Evolutionary conservation across 768 basidiomycete genomes (phyloP).

Genomic region (Neoboletus magnificus): DNA sequence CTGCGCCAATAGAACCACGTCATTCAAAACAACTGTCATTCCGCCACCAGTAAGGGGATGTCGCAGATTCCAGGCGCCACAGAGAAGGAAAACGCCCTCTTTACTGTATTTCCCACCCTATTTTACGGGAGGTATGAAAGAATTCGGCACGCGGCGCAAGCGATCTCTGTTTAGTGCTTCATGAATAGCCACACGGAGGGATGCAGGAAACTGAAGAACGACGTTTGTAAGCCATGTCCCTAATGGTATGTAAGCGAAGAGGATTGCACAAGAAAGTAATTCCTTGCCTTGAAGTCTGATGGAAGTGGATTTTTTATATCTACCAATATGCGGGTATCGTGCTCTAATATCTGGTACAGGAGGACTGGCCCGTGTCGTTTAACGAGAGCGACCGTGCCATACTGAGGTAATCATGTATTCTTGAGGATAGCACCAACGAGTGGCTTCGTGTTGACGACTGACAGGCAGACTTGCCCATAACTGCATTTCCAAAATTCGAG

Average conservation of each 20-base stretch:
- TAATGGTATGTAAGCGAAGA: conserved; percentile 25
- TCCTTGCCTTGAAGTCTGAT: conserved; percentile 67
- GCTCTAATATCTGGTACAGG: conserved; percentile 85
- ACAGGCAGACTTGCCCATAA: conserved; percentile 50
- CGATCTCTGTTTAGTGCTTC: conserved; percentile 75
- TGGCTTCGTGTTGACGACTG: conserved; percentile 65
- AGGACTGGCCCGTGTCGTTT: conserved; percentile 84
- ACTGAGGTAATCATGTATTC: conserved; percentile 67
- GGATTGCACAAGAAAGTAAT: background rate
- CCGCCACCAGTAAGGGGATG: conserved; percentile 98
- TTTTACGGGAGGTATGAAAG: conserved; percentile 78
- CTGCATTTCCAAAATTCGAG: conserved; percentile 78
- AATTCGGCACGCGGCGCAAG: conserved; percentile 91
- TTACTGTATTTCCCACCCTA: conserved; percentile 53
- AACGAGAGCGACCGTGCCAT: conserved; percentile 82
- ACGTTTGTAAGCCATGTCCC: conserved; percentile 70
- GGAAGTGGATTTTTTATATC: conserved; percentile 86
- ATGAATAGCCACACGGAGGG: conserved; percentile 62
- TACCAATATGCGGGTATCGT: conserved; percentile 91
- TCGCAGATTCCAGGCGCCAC: conserved; percentile 99
- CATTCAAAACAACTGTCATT: conserved; percentile 93
- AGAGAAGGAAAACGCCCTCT: conserved; percentile 78
- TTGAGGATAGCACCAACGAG: conserved; percentile 82
- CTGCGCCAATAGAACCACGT: conserved; percentile 70
- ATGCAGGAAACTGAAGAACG: conserved; percentile 75